Conservation (phyloP, 2,329 filamentous ascomycete species). For the Penicillium sp. region DNA sequence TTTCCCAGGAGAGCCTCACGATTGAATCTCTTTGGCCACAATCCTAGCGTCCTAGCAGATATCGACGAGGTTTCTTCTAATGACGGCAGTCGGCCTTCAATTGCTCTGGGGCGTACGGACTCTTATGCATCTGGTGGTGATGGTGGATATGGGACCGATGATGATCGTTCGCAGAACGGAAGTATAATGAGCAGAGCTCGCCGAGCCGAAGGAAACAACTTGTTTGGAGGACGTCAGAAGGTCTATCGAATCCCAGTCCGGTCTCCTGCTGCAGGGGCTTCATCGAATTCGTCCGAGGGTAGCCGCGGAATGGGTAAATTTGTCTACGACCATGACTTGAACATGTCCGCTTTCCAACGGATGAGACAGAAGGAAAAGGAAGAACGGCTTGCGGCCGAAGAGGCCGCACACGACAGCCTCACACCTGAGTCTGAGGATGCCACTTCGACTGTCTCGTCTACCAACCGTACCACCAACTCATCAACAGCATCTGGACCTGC, state of each 20-base stretch:
- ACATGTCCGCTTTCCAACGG: slow-evolving; percentile 77
- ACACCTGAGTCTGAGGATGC: slow-evolving; percentile 45
- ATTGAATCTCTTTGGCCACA: slow-evolving; percentile 68
- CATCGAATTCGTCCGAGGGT: slow-evolving; percentile 31
- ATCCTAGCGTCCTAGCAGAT: slow-evolving; percentile 63
- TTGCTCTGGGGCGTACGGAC: slow-evolving; percentile 58
- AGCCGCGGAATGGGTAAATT: slow-evolving; percentile 57
- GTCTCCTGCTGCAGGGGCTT: slow-evolving; percentile 36
- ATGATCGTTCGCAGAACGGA: slow-evolving; percentile 57
- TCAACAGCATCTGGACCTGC: slow-evolving; percentile 75
- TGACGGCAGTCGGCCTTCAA: slow-evolving; percentile 57
- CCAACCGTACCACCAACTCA: slow-evolving; percentile 76
- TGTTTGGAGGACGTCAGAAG: slow-evolving; percentile 95
- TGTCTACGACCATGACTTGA: slow-evolving; percentile 84
- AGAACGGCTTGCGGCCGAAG: slow-evolving; percentile 44
- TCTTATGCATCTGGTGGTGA: slow-evolving; percentile 64
- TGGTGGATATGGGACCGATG: slow-evolving; percentile 58
- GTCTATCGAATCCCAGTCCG: slow-evolving; percentile 77
- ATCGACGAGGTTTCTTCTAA: slow-evolving; percentile 91
- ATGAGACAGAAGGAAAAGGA: slow-evolving; percentile 58
- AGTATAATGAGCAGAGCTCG: slow-evolving; percentile 83
- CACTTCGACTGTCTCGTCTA: slow-evolving; percentile 62
- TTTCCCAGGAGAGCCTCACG: slow-evolving; percentile 77
- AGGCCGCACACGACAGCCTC: slow-evolving; percentile 38
- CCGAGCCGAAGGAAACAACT: slow-evolving; percentile 81